These are phyloP conservation scores for Fusarium vanettenii DNA, from an alignment of 2,329 filamentous ascomycete genomes.

Conservation along the genomic window DNA sequence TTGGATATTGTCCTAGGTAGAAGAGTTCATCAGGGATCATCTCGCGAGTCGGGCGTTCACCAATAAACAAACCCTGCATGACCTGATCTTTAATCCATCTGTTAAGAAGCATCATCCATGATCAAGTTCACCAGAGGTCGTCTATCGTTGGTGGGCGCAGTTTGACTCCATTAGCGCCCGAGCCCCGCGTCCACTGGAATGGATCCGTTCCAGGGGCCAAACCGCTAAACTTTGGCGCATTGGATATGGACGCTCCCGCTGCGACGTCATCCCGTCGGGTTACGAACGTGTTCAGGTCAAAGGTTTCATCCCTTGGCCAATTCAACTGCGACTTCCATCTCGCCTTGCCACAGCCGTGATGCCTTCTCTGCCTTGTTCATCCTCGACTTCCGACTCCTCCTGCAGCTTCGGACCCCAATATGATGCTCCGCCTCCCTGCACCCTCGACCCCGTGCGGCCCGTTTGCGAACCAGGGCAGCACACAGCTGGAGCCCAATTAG, in stretches of 20 bases:
- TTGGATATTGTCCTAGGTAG: too few species aligned
- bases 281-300: background rate
- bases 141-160: background rate
- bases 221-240: constrained; percentile 15
- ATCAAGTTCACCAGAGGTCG: background rate
- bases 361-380: background rate
- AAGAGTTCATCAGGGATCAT: background rate
- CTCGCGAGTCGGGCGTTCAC: background rate
- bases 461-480: background rate
- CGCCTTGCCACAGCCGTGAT: background rate
- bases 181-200: constrained; percentile 12
- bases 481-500: constrained; percentile 20
- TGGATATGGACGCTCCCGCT: background rate
- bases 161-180: constrained; percentile 24
- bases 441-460: background rate
- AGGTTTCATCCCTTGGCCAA: background rate
- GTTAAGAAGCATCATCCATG: background rate
- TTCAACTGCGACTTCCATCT: background rate
- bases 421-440: background rate
- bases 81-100: background rate
- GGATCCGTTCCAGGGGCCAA: constrained; percentile 4
- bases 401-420: constrained; percentile 14
- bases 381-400: background rate
- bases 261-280: constrained; percentile 12
- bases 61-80: background rate